A percentile compares a stretch with the other conserved stretches of the same genome.
Evolutionary conservation across 2,329 filamentous ascomycete genomes (phyloP).

Genomic region (Diplodia intermedia): DNA sequence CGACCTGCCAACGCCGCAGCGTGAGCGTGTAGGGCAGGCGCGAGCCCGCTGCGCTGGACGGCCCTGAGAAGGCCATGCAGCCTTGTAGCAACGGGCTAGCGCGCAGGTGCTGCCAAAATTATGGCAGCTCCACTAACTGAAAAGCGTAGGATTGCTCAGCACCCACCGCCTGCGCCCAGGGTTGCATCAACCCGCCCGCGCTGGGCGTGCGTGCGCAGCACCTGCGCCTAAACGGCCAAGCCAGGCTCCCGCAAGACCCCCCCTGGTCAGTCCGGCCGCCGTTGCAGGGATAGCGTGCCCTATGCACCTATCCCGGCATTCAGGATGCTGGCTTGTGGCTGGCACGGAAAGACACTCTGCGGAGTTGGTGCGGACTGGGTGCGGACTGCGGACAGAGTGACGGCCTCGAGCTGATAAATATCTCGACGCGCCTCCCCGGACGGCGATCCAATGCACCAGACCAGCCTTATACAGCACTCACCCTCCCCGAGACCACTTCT

Average conservation of each 20-base stretch:
- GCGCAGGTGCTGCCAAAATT: conserved; percentile 38
- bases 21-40: conserved; percentile 8
- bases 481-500: conserved; percentile 32
- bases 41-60: conserved; percentile 24
- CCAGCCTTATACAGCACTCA: conserved; percentile 30
- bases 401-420: conserved; percentile 40
- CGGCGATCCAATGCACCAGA: conserved; percentile 29
- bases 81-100: conserved; percentile 38
- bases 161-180: conserved; percentile 26
- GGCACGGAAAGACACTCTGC: conserved; percentile 37
- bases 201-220: conserved; percentile 10
- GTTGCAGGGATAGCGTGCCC: conserved; percentile 36
- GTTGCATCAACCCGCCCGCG: conserved; percentile 20
- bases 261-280: conserved; percentile 33
- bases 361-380: conserved; percentile 31
- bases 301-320: conserved; percentile 35
- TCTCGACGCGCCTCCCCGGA: conserved; percentile 38
- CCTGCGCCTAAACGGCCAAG: conserved; percentile 39
- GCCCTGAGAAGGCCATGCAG: conserved; percentile 36
- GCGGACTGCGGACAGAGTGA: conserved; percentile 17
- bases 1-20: conserved; percentile 6
- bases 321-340: conserved; percentile 37
- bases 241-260: conserved; percentile 31
- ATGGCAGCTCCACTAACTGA: conserved; percentile 34
- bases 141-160: conserved; percentile 33